These are phyloP conservation scores for Chaetomium fimeti DNA, from an alignment of 495 filamentous ascomycete species.

Conservation along the genomic window DNA sequence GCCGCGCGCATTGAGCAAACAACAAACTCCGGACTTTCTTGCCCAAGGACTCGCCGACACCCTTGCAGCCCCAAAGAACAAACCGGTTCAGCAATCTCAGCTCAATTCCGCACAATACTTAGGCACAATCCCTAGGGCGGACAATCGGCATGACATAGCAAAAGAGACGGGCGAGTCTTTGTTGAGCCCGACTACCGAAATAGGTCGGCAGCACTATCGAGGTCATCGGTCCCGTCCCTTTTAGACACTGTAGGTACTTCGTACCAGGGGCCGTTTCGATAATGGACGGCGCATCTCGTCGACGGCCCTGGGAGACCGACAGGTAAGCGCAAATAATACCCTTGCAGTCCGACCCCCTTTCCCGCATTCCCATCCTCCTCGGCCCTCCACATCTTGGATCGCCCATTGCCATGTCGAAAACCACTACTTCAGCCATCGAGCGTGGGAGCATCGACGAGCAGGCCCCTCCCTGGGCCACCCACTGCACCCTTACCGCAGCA, in stretches of 20 bases:
- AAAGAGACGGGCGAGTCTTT: slow-evolving; percentile 15
- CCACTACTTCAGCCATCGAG: background rate
- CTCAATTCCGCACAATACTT: slow-evolving; percentile 10
- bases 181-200: slow-evolving; percentile 7
- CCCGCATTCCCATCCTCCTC: background rate
- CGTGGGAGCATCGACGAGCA: background rate
- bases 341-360: slow-evolving; percentile 5
- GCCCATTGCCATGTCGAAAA: background rate
- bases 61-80: background rate
- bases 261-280: background rate
- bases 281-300: slow-evolving; percentile 28
- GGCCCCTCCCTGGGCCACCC: slow-evolving; percentile 4
- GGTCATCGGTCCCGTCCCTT: background rate
- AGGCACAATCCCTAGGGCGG: slow-evolving; percentile 1
- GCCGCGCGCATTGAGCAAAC: slow-evolving; percentile 7
- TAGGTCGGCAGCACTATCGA: background rate
- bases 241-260: background rate
- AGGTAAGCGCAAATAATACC: slow-evolving; percentile 21
- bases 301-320: slow-evolving; percentile 25
- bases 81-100: slow-evolving; percentile 1
- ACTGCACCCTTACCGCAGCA: slow-evolving; percentile 51
- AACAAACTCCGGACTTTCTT: background rate
- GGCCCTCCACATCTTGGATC: too few relatives aligned
- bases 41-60: background rate
- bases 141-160: slow-evolving; percentile 18